Evolutionary conservation across 805 yeast genomes (phyloP), one percentile per base, ranked within the genome.

Genomic region (Candida gorgasii): DNA sequence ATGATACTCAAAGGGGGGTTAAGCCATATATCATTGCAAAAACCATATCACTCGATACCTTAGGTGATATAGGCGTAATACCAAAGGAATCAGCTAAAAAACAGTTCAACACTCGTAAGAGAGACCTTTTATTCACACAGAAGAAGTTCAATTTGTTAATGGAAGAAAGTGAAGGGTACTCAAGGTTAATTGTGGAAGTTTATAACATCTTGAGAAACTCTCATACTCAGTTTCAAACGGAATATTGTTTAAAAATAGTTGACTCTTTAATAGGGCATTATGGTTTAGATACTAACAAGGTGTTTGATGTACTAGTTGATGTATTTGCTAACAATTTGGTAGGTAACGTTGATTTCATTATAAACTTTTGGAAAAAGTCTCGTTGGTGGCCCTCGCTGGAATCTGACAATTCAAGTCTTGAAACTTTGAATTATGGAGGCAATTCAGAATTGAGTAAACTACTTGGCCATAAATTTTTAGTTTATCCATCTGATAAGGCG

Each of bases 151-250:
- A 86, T 44, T 65, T 89, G 13, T 53, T 87, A 6, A 78, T 80
- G 38, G 96, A 90, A 59, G 85, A 85, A 47, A 67, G 80, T 17
- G 89, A 84, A 55, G 97, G 97, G 0, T 89, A 79, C 61, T 62
- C 95, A 9, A 82, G 80, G 50, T 64, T 86, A 23, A 58, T 80
- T 0, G 72, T 72, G 2, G 78, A 82, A 36, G 47, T 84, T 9
- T 59, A 65, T 41, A 47, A 61, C 2, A 69, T 79, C 1, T 63
- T 76, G 40, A 52, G 55, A 18, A 26, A 45, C 15, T 63, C 65
- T 2, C 73, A 75, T 42, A 60, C 75, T 6, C 47, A 53, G 3
- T 63, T 53, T 30, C 73, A 77, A 51, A 62, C 79, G 0, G 62
- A 66, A 1, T 70, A 67, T 39, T 72, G 77, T 8, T 56, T 73